Base-by-base conservation (phyloP, 495 filamentous ascomycete genomes). In the Glutinoglossum americanum region DNA sequence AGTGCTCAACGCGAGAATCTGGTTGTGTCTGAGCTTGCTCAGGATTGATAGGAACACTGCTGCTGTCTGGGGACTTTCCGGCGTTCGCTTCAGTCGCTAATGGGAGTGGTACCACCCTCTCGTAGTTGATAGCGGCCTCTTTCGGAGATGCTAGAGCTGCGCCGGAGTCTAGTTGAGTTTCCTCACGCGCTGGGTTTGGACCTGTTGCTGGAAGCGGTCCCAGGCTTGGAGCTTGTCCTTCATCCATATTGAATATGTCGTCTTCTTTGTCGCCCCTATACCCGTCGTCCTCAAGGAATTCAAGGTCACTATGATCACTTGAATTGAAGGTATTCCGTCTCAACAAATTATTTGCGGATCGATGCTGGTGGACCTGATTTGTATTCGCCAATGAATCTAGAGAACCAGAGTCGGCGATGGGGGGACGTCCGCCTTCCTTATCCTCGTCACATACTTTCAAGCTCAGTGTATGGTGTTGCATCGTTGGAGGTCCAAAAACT, bases 401-500 rank as follows among this genome's bases (percentile, higher is more conserved):
- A 1, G n/a, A 45, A 13, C 41, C 41, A 45, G 41, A 3, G 10
- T 45, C 17, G 4, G 41, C n/a, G 17, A 21, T 21, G 5, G 3
- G 17, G 13, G 17, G 13, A 21, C 5, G 17, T 10, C 41, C 41
- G 4, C 41, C 41, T 17, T 39, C 15, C 17, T 21, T 21, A n/a
- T 45, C 41, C 4, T 45, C 19, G 0, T 45, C 41, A 5, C 9
- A 13, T 45, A 11, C 41, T 45, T 30, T 53, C 1, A 19, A 28
- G 19, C 15, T 17, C 17, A 11, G 9, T 17, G 26, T 17, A 58
- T 80, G 79, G 45, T 74, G 78, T 65, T 83, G 79, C 56, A 94
- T 82, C 1, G 83, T 79, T 55, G 89, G 83, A 32, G 87, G 87
- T 44, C 85, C 75, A 68, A 98, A 98, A 0, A 94, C 92, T 65